Percentiles rank a stretch among this genome's conserved stretches.
Evolutionary conservation across 768 basidiomycete genomes (phyloP).

Genomic region (Tricholoma hemisulphureum): DNA sequence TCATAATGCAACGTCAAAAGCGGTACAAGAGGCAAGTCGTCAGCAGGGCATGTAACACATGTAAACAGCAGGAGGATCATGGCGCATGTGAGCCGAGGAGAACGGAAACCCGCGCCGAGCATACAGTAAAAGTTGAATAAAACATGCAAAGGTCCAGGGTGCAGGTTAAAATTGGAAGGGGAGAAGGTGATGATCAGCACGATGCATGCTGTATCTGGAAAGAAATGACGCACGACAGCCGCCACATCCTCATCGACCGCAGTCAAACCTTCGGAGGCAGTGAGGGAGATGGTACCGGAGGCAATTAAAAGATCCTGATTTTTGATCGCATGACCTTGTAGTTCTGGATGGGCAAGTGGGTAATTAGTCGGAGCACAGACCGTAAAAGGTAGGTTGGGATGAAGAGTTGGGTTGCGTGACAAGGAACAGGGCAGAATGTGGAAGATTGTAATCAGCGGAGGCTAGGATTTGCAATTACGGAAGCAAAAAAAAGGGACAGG

Average conservation of each 20-base stretch:
- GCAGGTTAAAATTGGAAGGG: slow-evolving; percentile 8
- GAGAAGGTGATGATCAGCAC: slow-evolving; percentile 11
- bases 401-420: slow-evolving; percentile 12
- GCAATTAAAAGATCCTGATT: slow-evolving; percentile 93
- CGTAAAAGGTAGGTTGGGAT: slow-evolving; percentile 11
- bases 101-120: background rate
- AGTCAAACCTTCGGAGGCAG: slow-evolving; percentile 77
- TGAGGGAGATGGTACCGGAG: slow-evolving; percentile 77
- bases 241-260: slow-evolving; percentile 90
- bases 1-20: background rate
- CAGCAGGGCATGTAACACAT: background rate
- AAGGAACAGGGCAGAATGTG: slow-evolving; percentile 14
- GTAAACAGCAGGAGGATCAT: background rate
- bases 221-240: slow-evolving; percentile 63
- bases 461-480: background rate
- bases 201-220: slow-evolving; percentile 5
- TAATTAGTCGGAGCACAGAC: slow-evolving; percentile 10
- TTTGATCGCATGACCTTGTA: slow-evolving; percentile 97
- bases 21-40: background rate
- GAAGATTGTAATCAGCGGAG: too few relatives aligned
- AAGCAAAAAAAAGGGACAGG: background rate
- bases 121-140: background rate
- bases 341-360: slow-evolving; percentile 39
- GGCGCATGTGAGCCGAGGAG: background rate
- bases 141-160: background rate